Base-by-base conservation (phyloP, 2,329 filamentous ascomycete genomes). In the Thielaviopsis musarum region DNA sequence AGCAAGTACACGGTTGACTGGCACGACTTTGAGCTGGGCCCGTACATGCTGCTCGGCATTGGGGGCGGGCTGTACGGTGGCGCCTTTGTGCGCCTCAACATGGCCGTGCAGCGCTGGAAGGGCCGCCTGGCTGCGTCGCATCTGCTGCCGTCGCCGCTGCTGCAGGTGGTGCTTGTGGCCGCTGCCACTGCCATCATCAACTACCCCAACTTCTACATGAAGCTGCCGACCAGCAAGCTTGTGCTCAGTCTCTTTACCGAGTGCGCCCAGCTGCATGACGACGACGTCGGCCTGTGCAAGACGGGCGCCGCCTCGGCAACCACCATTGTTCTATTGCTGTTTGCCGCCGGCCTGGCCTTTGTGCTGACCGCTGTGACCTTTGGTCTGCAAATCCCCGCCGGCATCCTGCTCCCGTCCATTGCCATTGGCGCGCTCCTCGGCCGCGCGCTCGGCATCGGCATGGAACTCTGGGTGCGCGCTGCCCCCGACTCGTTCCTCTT, bases 151-250 rank as follows among this genome's bases (percentile, higher is more conserved):
- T 81, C 81, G 4, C 91, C 93, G 1, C 75, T 96, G 28, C 70
- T 79, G 15, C 91, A 97, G 72, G 91, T 97, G 10, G 73, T 85
- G 22, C 71, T 83, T n/a, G 82, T 95, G 24, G 84, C 91, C 4
- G 74, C 91, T 51, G 68, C 95, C 22, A 95, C 91, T 1, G 89
- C 91, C 1, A 69, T 97, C 52, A 81, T 97, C 71, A 96, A 95
- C 74, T 98, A 90, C 66, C 93, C 93, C 12, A 95, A 96, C 71
- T 85, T 90, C 59, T 97, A 96, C 71, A 95, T 97, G 85, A 86
- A 93, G 65, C 87, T 90, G 3, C 91, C 97, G 69, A 82, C 87
- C 22, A 91, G 90, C 0, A 89, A 96, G 69, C 82, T 98, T 2
- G 91, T 97, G 17, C 91, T 91, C 63, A 87, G 85, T 60, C 81